A percentile compares a stretch with the other conserved stretches of the same genome.
Evolutionary conservation across 345 rosid species (phyloP).

Genomic region (Rhizophora mangle): DNA sequence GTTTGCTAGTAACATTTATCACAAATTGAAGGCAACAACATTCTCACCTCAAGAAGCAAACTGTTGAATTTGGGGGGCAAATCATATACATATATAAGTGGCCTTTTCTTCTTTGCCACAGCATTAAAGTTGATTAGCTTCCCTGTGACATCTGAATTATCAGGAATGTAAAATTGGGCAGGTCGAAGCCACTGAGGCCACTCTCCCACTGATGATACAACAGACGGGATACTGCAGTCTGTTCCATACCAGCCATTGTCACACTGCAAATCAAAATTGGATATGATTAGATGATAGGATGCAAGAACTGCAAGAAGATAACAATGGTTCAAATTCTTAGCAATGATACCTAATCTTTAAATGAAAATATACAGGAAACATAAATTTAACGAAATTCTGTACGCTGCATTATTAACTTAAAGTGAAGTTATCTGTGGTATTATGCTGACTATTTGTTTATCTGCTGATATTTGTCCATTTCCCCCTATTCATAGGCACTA

Average conservation of each 20-base stretch:
- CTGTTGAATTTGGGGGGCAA: constrained; percentile 92
- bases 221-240: constrained; percentile 89
- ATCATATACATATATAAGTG: constrained; percentile 90
- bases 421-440: too few relatives aligned
- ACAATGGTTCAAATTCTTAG: neutral
- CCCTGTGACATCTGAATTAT: constrained; percentile 28
- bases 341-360: neutral
- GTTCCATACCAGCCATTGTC: constrained; percentile 82
- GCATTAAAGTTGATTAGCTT: constrained; percentile 58
- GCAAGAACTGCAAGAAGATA: neutral
- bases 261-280: constrained; percentile 46
- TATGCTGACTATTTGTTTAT: too few relatives aligned
- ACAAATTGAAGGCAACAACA: constrained; percentile 10
- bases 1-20: constrained; percentile 8
- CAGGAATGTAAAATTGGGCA: constrained; percentile 69
- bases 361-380: neutral
- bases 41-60: constrained; percentile 84
- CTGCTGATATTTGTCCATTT: too few relatives aligned
- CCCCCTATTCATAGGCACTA: too few relatives aligned
- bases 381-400: too few relatives aligned
- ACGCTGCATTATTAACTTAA: too few relatives aligned
- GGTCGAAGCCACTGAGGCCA: constrained; percentile 97
- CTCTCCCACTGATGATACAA: constrained; percentile 60
- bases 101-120: constrained; percentile 69
- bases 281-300: neutral